Evolutionary conservation across 139 green algal species (phyloP), one percentile per base, ranked within the genome.

Genomic region (Astrephomene gubernaculifera): DNA sequence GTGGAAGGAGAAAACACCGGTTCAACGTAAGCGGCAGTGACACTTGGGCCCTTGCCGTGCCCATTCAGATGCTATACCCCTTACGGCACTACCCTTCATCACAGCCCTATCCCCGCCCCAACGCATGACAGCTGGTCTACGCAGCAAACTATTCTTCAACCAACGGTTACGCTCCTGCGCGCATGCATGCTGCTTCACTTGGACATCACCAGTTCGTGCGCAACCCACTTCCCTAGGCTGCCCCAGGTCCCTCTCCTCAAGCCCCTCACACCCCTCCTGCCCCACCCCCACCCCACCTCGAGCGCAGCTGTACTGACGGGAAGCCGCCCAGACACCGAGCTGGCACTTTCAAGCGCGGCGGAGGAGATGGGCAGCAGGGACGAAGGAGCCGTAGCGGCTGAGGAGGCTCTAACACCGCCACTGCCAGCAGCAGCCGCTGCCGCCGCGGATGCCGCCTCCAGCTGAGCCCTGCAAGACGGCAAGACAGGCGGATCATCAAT

Each of bases 301-400:
- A 57, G 8, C 0, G 83, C 83, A 0, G 44, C 6, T 1, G 74
- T 88, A 74, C 83, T 88, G 27, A 84, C 44, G 21, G 83, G 83
- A 73, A 88, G 53, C 2, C 71, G 74, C 5, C 72, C 83, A 5
- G 12, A 19, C 29, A 76, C 2, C 21, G 29, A 71, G 52, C 70
- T 70, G 35, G 43, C 65, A 39, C 69, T 41, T 43, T 73, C 81
- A n/a, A 87, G 49, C 29, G 68, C 81, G 17, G 69, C 81, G 1
- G 71, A 70, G 7, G 39, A 57, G 63, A 63, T 70, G 12, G 73
- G 53, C 25, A 29, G 10, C 61, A 84, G 29, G 57, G 57, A 19
- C 17, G 57, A 65, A 9, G 21, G 21, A 65, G n/a, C n/a, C n/a
- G n/a, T n/a, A n/a, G n/a, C n/a, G n/a, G n/a, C n/a, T n/a, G n/a